Evolutionary conservation across 108 stramenopile genomes (phyloP), one percentile per base, ranked within the genome.

Genomic region (Cyclostephanos invisitatus): DNA sequence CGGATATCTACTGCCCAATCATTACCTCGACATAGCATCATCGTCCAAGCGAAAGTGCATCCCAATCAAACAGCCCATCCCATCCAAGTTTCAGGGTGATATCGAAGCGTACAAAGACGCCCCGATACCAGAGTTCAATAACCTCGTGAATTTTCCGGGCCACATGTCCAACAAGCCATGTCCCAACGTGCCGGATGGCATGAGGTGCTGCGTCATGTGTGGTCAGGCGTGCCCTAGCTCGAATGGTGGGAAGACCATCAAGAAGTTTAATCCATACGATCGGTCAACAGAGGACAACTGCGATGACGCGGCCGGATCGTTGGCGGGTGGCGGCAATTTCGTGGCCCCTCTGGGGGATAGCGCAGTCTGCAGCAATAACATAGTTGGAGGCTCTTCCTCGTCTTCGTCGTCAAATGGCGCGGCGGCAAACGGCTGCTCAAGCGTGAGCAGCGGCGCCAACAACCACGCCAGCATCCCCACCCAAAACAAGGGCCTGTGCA

Each of bases 401-500:
- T 71, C 22, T 40, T 62, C 29, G 40, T 42, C 29, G 25, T 70
- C 21, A 11, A 72, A 44, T 47, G 68, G 55, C 38, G 72, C 73
- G 54, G 73, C 67, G 24, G 72, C 81, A 29, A 77, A 58, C 20
- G 20, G 53, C 7, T 58, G 40, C 49, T 63, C 50, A 70, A 70
- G 58, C 56, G 37, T 28, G 17, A 37, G 22, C 53, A 37, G 35
- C 51, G 48, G 35, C 59, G 64, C 51, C 29, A 64, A 47, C 50
- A 73, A 64, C 24, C 72, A 72, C 65, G 82, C 86, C 49, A 87
- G 85, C 40, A 96, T 96, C 50, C 95, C 95, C 6, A 89, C 85
- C 24, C 95, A 96, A 64, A 96, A 96, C 84, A 96, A 96, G 73
- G 95, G 95, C 24, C 75, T 96, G 0, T 96, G 95, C 69, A 93